Evolutionary conservation across 2,329 filamentous ascomycete species (phyloP), one percentile per base, ranked within the genome.

Genomic region (Aspergillus amoenus): DNA sequence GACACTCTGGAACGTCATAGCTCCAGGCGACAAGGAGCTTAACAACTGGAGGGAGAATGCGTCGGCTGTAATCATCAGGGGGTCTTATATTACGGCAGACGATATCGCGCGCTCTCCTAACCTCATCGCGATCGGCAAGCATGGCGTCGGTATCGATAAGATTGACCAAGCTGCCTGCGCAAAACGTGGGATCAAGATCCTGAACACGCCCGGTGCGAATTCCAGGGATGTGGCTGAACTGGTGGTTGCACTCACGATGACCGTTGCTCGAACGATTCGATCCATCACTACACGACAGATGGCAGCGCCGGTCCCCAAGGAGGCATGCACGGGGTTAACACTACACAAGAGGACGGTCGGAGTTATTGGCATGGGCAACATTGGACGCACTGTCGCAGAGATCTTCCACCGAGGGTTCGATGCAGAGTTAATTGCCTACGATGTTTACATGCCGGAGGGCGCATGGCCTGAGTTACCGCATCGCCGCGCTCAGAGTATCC

Each of bases 121-220:
- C 5, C 66, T 81, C 0, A 61, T 69, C 9, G 78, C 77, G 3
- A 75, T 81, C 37, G 76, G 76, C 54, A 81, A 81, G 64, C 79
- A 81, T 32, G 79, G 79, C 1, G 77, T 78, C 8, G 78, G 78
- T 1, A 74, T 79, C 39, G 78, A 81, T 55, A 79, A 77, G 52
- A 79, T 79, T 32, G 78, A 81, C 52, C 63, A 65, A 12, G 64
- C 64, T 0, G 77, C 78, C 3, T 79, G 77, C 52, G 60, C 66
- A 4, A 64, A 67, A 2, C 68, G 73, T 0, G 73, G 70, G 0
- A 76, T 81, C 60, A 71, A 71, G n/a, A 74, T 81, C 27, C 71
- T 77, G 60, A 81, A 81, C 57, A 81, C 79, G 0, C 79, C 78
- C 0, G 79, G 78, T 1, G 73, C 78, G 0, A 81, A 77, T 57